phyloP scores from a whole-genome alignment of 805 yeast species.

The Candida oleophila region DNA sequence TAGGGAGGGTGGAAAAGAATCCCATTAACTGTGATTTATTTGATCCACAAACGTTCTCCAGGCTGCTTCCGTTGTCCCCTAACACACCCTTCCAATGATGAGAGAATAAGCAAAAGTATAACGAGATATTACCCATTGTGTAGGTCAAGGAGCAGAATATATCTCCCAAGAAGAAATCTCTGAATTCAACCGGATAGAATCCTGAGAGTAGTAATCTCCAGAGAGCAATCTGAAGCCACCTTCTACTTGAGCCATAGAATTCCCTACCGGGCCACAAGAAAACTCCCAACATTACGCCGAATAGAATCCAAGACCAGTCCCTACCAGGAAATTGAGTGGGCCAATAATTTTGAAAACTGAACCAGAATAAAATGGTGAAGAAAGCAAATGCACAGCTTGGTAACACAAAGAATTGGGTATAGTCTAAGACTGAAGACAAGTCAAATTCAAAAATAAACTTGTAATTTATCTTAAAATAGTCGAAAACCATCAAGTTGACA shows the following conservation, averaged over 20 bases:
- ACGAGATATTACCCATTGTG: slow-evolving; percentile 78
- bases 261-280: slow-evolving; percentile 63
- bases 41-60: slow-evolving; percentile 63
- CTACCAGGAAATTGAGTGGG: slow-evolving; percentile 57
- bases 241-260: slow-evolving; percentile 60
- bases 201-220: slow-evolving; percentile 81
- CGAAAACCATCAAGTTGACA: slow-evolving; percentile 72
- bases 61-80: slow-evolving; percentile 26
- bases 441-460: slow-evolving; percentile 89
- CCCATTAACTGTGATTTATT: slow-evolving; percentile 76
- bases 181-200: slow-evolving; percentile 89
- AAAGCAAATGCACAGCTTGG: slow-evolving; percentile 60
- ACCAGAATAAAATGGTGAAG: slow-evolving; percentile 65
- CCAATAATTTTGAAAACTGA: slow-evolving; percentile 73
- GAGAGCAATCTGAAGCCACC: slow-evolving; percentile 71
- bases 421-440: slow-evolving; percentile 63
- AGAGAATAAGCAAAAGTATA: slow-evolving; percentile 81
- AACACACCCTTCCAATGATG: slow-evolving; percentile 63
- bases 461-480: slow-evolving; percentile 75
- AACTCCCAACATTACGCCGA: slow-evolving; percentile 49
- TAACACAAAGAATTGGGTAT: slow-evolving; percentile 60
- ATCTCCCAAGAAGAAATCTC: slow-evolving; percentile 93
- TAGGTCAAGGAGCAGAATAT: slow-evolving; percentile 86
- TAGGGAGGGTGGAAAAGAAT: slow-evolving; percentile 79
- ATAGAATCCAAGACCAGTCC: slow-evolving; percentile 78